Percentiles rank a stretch among this genome's conserved stretches.
These are phyloP conservation scores for Candida chilensis DNA, from an alignment of 805 yeast species.

Conservation along the genomic window DNA sequence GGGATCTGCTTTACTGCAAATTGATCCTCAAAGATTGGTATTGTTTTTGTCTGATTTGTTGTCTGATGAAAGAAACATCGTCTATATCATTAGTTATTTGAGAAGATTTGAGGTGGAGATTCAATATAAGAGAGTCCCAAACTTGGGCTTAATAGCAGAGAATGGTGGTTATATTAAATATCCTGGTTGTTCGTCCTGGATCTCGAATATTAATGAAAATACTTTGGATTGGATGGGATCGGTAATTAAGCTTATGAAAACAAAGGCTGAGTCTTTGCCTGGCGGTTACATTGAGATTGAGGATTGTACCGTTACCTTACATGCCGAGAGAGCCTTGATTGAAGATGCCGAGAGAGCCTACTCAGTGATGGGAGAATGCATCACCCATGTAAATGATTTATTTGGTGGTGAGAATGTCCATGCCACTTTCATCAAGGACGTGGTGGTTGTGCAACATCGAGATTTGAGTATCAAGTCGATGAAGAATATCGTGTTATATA, in stretches of 20 bases:
- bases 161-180: constrained; percentile 74
- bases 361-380: constrained; percentile 72
- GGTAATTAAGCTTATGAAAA: constrained; percentile 42
- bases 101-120: constrained; percentile 59
- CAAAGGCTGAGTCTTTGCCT: constrained; percentile 70
- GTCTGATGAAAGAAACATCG: constrained; percentile 48
- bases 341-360: constrained; percentile 54
- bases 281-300: constrained; percentile 66
- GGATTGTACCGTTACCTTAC: constrained; percentile 70
- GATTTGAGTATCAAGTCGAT: constrained; percentile 50
- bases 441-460: constrained; percentile 63
- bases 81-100: constrained; percentile 63
- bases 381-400: constrained; percentile 75
- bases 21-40: constrained; percentile 55
- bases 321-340: constrained; percentile 60
- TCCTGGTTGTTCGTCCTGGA: constrained; percentile 47
- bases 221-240: constrained; percentile 52
- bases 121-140: constrained; percentile 55
- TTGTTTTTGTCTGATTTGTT: constrained; percentile 51
- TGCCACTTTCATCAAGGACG: constrained; percentile 64
- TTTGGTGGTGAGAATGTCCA: constrained; percentile 59
- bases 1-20: too few species aligned
- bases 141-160: constrained; percentile 81
- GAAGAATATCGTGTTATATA: constrained; percentile 31
- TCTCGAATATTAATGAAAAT: constrained; percentile 43